Evolutionary conservation across 768 basidiomycete genomes (phyloP), one percentile per base, ranked within the genome.

Genomic region (Lactarius sp.): DNA sequence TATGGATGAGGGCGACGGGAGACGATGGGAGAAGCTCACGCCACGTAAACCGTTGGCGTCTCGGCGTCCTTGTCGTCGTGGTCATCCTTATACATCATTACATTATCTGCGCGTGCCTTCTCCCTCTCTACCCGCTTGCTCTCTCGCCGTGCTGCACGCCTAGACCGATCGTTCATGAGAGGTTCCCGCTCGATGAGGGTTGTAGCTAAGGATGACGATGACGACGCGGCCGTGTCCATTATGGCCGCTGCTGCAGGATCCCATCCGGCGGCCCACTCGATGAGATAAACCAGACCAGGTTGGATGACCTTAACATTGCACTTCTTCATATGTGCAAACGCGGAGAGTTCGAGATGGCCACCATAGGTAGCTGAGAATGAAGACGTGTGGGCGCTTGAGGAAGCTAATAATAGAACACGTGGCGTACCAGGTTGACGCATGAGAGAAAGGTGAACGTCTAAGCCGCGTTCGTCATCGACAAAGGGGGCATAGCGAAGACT

Each of bases 291-390:
- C 39, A 97, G 80, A 2, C 90, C 92, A 0, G 94, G 94, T 71
- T 96, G 94, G 57, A 95, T 83, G 62, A 97, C 92, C 77, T 96
- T 96, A 73, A 97, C 88, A 70, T 92, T 83, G 36, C 87, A 80
- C 59, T 78, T 77, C 54, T 81, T 81, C 77, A 92, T 83, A 69
- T 94, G 90, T 4, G 94, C 87, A 73, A 94, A 96, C 0, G 92
- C 92, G 18, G 88, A 90, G n/a, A 97, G 80, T 73, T 97, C 94
- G 70, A 97, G 83, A 74, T 97, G 92, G 1, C 93, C 93, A 47
- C 94, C 94, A 65, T 95, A 96, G 2, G 94, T 95, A 34, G 84
- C 90, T 88, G 68, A 59, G 62, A 42, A 42, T 37, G 58, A 37
- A 42, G 27, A 18, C 41, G 56, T 47, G 54, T 58, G 58, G 52